These are phyloP conservation scores for Venturia effusa DNA, from an alignment of 2,329 filamentous ascomycete genomes.

Conservation along the genomic window DNA sequence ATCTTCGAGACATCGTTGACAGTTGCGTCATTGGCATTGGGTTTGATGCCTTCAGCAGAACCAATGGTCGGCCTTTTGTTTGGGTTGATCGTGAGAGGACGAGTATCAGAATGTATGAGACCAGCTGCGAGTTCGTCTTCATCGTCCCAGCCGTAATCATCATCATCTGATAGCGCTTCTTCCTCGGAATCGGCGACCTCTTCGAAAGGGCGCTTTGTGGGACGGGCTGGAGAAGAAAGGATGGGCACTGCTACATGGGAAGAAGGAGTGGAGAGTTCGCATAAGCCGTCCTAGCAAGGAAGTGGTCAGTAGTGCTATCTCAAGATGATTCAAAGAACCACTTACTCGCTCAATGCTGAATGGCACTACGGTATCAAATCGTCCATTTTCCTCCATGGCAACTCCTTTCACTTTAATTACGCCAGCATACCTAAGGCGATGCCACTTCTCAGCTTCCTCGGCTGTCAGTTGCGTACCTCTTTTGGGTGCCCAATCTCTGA, in stretches of 20 bases:
- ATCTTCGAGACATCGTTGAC: not conserved
- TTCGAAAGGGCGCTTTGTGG: conserved; percentile 46
- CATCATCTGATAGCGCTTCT: conserved; percentile 53
- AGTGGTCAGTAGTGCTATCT: conserved; percentile 15
- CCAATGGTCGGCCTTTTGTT: not conserved
- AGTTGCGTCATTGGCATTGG: not conserved
- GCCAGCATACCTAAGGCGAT: conserved; percentile 30
- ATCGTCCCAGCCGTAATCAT: conserved; percentile 64
- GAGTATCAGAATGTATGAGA: not conserved
- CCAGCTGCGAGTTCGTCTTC: conserved; percentile 38
- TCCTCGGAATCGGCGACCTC: conserved; percentile 47
- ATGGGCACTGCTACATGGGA: not conserved
- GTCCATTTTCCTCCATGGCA: conserved; percentile 27
- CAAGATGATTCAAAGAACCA: conserved; percentile 19
- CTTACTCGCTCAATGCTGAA: conserved; percentile 35
- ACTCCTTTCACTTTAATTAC: conserved; percentile 34
- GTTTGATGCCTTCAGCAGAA: not conserved
- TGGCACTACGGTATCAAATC: conserved; percentile 40
- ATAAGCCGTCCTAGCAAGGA: conserved; percentile 10
- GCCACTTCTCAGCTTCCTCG: conserved; percentile 20
- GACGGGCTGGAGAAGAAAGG: conserved; percentile 20
- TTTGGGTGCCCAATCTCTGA: conserved; percentile 52
- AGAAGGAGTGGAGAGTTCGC: not conserved
- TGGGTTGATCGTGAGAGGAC: not conserved
- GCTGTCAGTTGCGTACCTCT: conserved; percentile 15